Evolutionary conservation across 1,284 basidiomycete genomes (phyloP), one percentile per base, ranked within the genome.

Genomic region (Tilletia caries): DNA sequence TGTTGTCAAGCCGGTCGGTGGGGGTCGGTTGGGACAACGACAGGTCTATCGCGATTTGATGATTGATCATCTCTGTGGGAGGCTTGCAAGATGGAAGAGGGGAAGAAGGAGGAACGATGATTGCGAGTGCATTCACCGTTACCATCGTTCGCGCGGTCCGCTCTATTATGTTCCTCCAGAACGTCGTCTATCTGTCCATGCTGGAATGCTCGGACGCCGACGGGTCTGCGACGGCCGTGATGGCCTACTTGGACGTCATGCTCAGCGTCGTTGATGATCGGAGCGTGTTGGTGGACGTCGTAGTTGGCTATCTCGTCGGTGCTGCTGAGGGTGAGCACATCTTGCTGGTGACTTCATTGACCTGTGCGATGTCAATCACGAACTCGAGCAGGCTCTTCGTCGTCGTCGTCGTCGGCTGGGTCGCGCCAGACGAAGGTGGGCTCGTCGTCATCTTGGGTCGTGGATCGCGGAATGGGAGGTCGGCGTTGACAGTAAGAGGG

Each of bases 141-240:
- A 37, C 64, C 23, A 72, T 80, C 43, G 71, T 71, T 3, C 54
- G 71, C 18, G 89, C 92, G 5, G 89, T 95, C 13, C 89, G 91
- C 65, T 87, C 89, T n/a, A 91, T n/a, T n/a, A n/a, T 92, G 50
- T 96, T 96, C 84, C 85, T 97, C 33, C 91, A 95, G 84, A 95
- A 95, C 77, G 91, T 97, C 32, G 85, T 97, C 37, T 96, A 96
- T 81, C 93, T 94, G 0, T 92, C 93, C 4, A 89, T 98, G 65
- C 86, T 97, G 65, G 95, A 98, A 81, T 96, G 93, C 84, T 95
- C 93, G 0, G 91, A 93, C 72, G 83, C 86, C 5, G 95, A 98
- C 83, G 95, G 95, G 29, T 96, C 93, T 73, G 92, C 94, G 0
- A 91, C 96, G 1, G 95, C 95, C 1, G 93, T 98, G 66, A 90